Base-by-base conservation (phyloP, 805 yeast genomes). In the Geotrichum ghanense region DNA sequence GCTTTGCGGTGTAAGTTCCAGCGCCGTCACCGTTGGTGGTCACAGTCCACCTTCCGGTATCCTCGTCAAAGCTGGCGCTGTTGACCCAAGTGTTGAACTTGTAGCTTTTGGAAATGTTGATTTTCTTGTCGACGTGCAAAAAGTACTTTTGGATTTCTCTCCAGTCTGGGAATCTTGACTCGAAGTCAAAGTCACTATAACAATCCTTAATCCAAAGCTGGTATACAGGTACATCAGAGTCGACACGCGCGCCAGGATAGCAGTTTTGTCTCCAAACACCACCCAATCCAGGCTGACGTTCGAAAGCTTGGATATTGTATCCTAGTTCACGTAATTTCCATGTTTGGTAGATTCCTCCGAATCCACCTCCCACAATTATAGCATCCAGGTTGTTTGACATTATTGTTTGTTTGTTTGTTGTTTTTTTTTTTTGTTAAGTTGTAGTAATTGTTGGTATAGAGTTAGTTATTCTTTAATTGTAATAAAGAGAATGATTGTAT, bases 181-280 rank as follows among this genome's bases (percentile, higher is more conserved):
- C 37, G 58, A 61, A 62, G 16, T 49, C 44, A 59, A 62, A 62
- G 31, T 50, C 48, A 41, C 51, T 46, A 46, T 55, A 58, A 22
- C 56, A 48, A 45, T 61, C 63, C 7, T 59, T 55, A 40, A 56
- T 50, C 26, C 51, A 46, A n/a, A 61, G 49, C 45, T 60, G 60
- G 46, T 62, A 61, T 22, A 50, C 43, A 2, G 65, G 66, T 12
- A 55, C 51, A 9, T 50, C 54, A n/a, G 59, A 51, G 50, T 61
- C 66, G 37, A 61, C 64, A 16, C 63, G 50, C 3, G 64, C 59
- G 19, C 59, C 59, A 34, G 59, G 59, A 43, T 56, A 56, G 25
- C 52, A 22, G 46, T 56, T 56, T 55, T 54, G 52, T 40, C 43
- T 37, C 59, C 59, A 56, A 14, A 56, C 55, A n/a, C 59, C 59